phyloP scores from a whole-genome alignment of 208 protist genomes.

The Crithidia sp. region DNA sequence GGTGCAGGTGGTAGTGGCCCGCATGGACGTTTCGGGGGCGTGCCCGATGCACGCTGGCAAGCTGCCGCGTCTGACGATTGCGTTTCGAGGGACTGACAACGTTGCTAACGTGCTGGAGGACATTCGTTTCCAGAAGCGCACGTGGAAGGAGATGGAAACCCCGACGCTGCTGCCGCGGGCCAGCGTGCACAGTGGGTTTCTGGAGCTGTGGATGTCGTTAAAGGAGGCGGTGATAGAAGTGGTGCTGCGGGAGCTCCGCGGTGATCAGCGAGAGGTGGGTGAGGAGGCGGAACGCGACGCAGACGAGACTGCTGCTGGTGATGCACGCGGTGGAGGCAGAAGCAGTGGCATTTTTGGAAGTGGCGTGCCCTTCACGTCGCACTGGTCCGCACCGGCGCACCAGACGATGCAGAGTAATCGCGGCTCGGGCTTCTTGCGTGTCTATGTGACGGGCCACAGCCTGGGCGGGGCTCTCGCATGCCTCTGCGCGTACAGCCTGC shows the following conservation, averaged over 20 bases:
- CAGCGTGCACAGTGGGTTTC: slow-evolving; percentile 79
- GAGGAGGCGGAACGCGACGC: too few relatives aligned
- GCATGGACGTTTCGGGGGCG: slow-evolving; percentile 43
- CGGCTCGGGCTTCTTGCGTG: slow-evolving; percentile 21
- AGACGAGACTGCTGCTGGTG: neutral
- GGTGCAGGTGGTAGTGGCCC: slow-evolving; percentile 76
- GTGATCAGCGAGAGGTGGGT: neutral
- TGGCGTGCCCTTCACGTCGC: slow-evolving; percentile 15
- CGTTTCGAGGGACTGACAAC: slow-evolving; percentile 86
- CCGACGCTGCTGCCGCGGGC: slow-evolving; percentile 39
- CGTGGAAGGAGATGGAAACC: slow-evolving; percentile 75
- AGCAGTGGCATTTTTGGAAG: slow-evolving; percentile 1
- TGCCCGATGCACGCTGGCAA: slow-evolving; percentile 46
- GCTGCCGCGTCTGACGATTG: slow-evolving; percentile 65
- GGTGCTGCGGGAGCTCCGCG: slow-evolving; percentile 51
- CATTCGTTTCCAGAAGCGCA: slow-evolving; percentile 61
- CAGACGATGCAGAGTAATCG: neutral
- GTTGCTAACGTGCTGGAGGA: slow-evolving; percentile 68
- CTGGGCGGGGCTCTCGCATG: slow-evolving; percentile 79
- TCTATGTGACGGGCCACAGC: slow-evolving; percentile 86
- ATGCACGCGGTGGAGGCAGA: neutral
- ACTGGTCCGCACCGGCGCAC: slow-evolving; percentile 8
- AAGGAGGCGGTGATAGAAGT: slow-evolving; percentile 63
- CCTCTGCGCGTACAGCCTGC: slow-evolving; percentile 80
- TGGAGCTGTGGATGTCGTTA: slow-evolving; percentile 79